Evolutionary conservation across 768 basidiomycete species (phyloP), one percentile per base, ranked within the genome.

Genomic region (Trametes cinnabarina): DNA sequence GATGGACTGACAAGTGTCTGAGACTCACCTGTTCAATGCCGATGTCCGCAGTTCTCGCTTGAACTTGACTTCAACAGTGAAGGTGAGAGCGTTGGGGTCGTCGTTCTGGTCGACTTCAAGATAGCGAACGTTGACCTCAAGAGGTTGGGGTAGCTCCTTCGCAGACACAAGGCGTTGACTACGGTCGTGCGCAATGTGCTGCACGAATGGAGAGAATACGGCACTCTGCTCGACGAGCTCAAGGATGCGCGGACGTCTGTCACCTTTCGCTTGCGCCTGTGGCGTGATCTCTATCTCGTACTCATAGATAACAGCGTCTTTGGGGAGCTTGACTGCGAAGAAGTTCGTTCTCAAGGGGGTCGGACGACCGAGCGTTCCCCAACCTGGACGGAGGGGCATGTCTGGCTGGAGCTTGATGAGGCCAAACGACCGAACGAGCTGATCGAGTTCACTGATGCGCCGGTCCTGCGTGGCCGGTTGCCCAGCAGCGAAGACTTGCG

Each of bases 321-420:
- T 76, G 2, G 77, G 77, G n/a, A 81, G 63, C 30, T 67, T 76
- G 11, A 88, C 63, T 0, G 83, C 65, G 67, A 86, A 87, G 71
- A 87, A 86, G 65, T 88, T 88, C 20, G 86, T 77, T 1, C 87
- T 77, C 15, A 88, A 68, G 0, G 69, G 78, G 61, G 83, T 76
- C 0, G 74, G 61, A 9, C 51, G 73, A 23, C 85, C 85, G 3
- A 70, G 58, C 0, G 77, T 83, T 9, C 85, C 85, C 59, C 72
- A 88, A 0, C 82, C 82, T 1, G 84, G 83, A 19, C 85, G 77
- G 7, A 82, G 70, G 10, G 85, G 84, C 59, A 68, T 69, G 48
- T 66, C 56, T 8, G 47, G 58, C 25, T 54, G 28, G 3, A 61
- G 37, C 2, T 8, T 73, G 72, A 61, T 26, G 72, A 70, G 65